Conservation (phyloP, 257 asterid species). For the Petunia axillaris region DNA sequence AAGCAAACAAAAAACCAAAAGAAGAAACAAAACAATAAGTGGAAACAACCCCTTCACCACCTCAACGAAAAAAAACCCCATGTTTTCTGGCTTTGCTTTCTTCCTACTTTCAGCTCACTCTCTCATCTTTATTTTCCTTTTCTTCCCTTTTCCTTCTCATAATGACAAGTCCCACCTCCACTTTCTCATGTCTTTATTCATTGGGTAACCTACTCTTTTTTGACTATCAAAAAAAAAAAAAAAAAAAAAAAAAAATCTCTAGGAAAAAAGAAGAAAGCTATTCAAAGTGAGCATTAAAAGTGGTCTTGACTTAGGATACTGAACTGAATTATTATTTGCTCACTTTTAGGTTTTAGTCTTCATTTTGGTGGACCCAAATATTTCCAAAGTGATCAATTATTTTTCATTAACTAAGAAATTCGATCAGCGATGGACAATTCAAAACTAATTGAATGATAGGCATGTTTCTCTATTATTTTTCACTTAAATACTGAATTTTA, state of each 20-base stretch:
- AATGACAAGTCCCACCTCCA: slow-evolving; percentile 42
- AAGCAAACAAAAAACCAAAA: not conserved
- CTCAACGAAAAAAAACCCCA: slow-evolving; percentile 10
- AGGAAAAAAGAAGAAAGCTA: slow-evolving; percentile 5
- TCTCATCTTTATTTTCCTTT: not conserved
- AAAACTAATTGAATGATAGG: too few relatives aligned
- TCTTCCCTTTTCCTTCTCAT: slow-evolving; percentile 32
- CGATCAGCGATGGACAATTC: too few relatives aligned
- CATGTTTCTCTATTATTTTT: too few relatives aligned
- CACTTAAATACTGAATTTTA: too few relatives aligned
- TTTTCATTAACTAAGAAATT: too few relatives aligned
- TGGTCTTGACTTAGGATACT: slow-evolving; percentile 20
- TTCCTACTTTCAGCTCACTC: slow-evolving; percentile 1
- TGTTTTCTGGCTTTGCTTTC: slow-evolving; percentile 31
- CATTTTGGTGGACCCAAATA: slow-evolving; percentile 10
- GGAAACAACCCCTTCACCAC: slow-evolving; percentile 10
- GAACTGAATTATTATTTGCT: slow-evolving; percentile 16
- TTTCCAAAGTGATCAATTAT: too few relatives aligned
- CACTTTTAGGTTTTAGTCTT: slow-evolving; percentile 11
- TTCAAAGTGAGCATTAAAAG: slow-evolving; percentile 39
- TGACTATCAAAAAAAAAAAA: slow-evolving; percentile 32
- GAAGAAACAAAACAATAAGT: slow-evolving; percentile 19
- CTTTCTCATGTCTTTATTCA: slow-evolving; percentile 44
- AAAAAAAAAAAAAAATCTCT: slow-evolving; percentile 27
- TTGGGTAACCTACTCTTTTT: slow-evolving; percentile 18